phyloP scores from a whole-genome alignment of 495 filamentous ascomycete species.

The Neurospora sp. region DNA sequence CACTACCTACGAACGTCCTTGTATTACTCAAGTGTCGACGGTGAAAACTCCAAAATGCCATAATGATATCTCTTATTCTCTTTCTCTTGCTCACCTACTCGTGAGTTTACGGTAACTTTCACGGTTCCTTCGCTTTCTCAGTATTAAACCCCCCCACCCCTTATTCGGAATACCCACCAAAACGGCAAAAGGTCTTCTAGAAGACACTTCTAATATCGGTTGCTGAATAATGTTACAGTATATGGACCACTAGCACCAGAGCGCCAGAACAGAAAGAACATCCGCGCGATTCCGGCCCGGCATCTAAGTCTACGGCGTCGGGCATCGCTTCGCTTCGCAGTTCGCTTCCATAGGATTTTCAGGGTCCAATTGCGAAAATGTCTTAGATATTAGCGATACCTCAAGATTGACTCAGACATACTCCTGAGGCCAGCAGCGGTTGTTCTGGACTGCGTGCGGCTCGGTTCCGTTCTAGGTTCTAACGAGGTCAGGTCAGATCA shows the following conservation, averaged over 20 bases:
- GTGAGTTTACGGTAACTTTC: neutral
- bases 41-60: neutral
- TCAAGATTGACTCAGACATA: neutral
- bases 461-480: neutral
- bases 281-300: neutral
- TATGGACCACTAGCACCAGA: neutral
- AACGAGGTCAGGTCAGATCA: neutral
- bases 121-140: neutral
- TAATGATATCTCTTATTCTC: neutral
- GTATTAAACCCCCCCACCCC: neutral
- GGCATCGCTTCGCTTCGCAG: neutral
- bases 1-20: neutral
- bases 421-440: neutral
- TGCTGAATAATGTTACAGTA: neutral
- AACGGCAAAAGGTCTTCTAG: neutral
- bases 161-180: neutral
- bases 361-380: neutral
- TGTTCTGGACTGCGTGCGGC: neutral
- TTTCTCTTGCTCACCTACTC: neutral
- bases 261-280: neutral
- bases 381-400: neutral
- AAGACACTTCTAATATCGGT: neutral
- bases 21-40: neutral
- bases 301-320: neutral
- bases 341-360: neutral